Base-by-base conservation (phyloP, 2,329 filamentous ascomycete genomes). In the Saccharata proteae region DNA sequence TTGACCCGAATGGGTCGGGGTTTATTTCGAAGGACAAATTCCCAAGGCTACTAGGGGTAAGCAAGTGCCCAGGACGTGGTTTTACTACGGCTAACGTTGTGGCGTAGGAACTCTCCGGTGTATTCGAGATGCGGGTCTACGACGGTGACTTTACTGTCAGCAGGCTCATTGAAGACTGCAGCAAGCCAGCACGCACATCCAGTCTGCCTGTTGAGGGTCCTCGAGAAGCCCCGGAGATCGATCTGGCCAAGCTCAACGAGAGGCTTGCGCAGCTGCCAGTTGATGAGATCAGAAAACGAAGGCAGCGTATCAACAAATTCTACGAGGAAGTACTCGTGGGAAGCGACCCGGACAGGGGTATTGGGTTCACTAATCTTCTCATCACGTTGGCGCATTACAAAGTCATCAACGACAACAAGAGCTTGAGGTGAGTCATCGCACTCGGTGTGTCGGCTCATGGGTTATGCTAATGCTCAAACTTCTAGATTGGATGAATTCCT, bases 301-400 rank as follows among this genome's bases (percentile, higher is more conserved):
- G 90, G 25, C 69, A 74, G 35, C 76, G 80, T 24, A 88, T 92
- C 64, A 93, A 93, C 45, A 70, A 80, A n/a, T 98, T 98, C 55
- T 98, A 84, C 48, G 86, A 96, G 55, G 92, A 98, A 59, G 81
- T 96, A 13, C 74, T 96, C 55, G 84, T 94, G 5, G 88, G 85
- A 4, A 84, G 86, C 4, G 86, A 98, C 53, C 80, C 79, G 1
- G 83, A 92, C 47, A 72, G 74, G 39, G 90, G 90, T 28, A 92
- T 98, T 37, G 79, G 82, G 1, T 98, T 98, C 54, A 90, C 84
- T 3, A 78, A 80, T 5, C 79, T 94, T 14, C 67, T 98, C 30
- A 90, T 98, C 80, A 92, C 93, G 38, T 66, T 98, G 35, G 88
- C 92, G 19, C 90, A 98, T 57, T 93, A 98, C 67, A 98, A 96